These are phyloP conservation scores for Solanum bukasovii DNA, from an alignment of 257 asterid genomes.

Conservation along the genomic window DNA sequence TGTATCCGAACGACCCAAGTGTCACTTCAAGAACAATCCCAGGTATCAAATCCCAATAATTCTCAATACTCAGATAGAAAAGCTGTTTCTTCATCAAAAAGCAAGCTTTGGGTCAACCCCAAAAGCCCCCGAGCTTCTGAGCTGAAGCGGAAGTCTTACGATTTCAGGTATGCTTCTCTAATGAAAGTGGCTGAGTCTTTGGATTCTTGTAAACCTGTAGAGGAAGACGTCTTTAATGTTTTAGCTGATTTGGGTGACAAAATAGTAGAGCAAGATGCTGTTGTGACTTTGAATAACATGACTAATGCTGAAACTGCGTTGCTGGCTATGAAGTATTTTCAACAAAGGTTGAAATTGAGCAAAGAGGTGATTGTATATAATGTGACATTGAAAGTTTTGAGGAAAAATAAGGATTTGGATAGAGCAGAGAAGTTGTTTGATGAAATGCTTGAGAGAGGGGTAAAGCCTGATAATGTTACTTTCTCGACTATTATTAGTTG, in stretches of 20 bases:
- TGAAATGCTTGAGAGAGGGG: constrained; percentile 60
- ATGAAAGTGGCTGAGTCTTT: constrained; percentile 39
- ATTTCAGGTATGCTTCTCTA: constrained; percentile 58
- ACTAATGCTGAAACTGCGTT: constrained; percentile 42
- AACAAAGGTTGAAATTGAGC: constrained; percentile 12
- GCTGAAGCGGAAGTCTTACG: constrained; percentile 34
- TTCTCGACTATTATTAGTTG: constrained; percentile 86
- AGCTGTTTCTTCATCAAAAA: constrained; percentile 24
- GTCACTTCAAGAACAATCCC: constrained; percentile 27
- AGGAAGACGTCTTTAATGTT: constrained; percentile 25
- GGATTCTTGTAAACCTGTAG: constrained; percentile 38
- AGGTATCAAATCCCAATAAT: constrained; percentile 5
- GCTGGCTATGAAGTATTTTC: constrained; percentile 48
- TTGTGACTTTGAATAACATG: constrained; percentile 59
- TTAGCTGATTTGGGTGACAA: constrained; percentile 32
- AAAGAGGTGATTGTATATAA: constrained; percentile 58
- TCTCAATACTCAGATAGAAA: constrained; percentile 15
- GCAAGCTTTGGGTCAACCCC: constrained; percentile 69
- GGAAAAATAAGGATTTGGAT: constrained; percentile 51
- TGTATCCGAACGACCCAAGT: constrained; percentile 8
- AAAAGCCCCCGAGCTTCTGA: constrained; percentile 53
- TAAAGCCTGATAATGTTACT: constrained; percentile 71
- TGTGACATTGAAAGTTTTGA: constrained; percentile 65
- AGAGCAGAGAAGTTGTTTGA: constrained; percentile 51
- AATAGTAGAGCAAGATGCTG: constrained; percentile 54